Evolutionary conservation across 805 yeast species (phyloP).

Genomic region (Metschnikowia proteae): DNA sequence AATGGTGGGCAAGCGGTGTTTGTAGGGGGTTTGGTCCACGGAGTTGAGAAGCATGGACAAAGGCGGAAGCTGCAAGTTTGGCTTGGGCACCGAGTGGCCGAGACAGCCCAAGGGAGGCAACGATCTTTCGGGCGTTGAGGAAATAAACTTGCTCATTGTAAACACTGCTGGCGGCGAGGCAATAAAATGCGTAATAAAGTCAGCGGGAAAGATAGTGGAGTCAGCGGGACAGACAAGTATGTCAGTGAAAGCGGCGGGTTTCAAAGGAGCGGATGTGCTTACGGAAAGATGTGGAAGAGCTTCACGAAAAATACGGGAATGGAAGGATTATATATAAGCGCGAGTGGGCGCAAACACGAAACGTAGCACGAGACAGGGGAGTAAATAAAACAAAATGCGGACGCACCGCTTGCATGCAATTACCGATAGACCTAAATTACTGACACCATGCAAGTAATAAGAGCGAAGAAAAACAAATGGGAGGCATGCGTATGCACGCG

Average conservation of each 20-base stretch:
- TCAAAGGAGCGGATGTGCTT: too few species aligned
- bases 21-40: conserved; percentile 13
- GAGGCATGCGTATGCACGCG: background rate
- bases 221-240: too few species aligned
- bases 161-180: background rate
- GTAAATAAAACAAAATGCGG: background rate
- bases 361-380: background rate
- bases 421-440: conserved; percentile 13
- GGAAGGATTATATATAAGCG: conserved; percentile 6
- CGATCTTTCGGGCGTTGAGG: conserved; percentile 32
- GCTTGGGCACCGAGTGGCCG: conserved; percentile 15
- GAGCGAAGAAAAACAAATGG: background rate
- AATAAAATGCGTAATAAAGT: too few species aligned
- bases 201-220: too few species aligned
- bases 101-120: conserved; percentile 19
- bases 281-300: too few species aligned
- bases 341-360: conserved; percentile 5
- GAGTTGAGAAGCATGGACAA: conserved; percentile 31
- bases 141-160: conserved; percentile 5
- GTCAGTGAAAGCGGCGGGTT: too few species aligned
- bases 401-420: conserved; percentile 4
- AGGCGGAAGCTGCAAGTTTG: conserved; percentile 34
- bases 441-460: conserved; percentile 21
- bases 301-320: background rate
- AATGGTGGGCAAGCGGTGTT: conserved; percentile 27